Percentiles rank a stretch among this genome's conserved stretches.
These are phyloP conservation scores for Scheffersomyces segobiensis DNA, from an alignment of 1,139 yeast genomes.

Conservation along the genomic window DNA sequence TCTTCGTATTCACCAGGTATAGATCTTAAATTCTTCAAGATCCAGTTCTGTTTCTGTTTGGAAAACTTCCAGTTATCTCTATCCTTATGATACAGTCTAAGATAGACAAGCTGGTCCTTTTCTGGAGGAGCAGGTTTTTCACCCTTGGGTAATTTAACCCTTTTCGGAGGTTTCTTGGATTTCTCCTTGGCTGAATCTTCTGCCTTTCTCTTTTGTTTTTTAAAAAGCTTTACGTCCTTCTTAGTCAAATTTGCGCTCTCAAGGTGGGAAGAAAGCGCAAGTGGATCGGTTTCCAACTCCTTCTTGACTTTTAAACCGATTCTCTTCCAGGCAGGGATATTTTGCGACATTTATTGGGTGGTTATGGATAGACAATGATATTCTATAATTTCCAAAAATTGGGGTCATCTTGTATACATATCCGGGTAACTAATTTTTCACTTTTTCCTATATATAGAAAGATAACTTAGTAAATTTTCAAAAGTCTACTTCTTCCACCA, in stretches of 20 bases:
- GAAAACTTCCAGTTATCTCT: constrained; percentile 83
- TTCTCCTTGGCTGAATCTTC: constrained; percentile 18
- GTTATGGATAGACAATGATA: neutral
- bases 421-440: constrained; percentile 1
- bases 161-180: constrained; percentile 64
- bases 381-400: neutral
- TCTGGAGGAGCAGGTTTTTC: constrained; percentile 78
- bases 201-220: constrained; percentile 34
- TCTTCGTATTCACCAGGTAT: constrained; percentile 59
- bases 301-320: constrained; percentile 67
- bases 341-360: constrained; percentile 14
- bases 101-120: constrained; percentile 76
- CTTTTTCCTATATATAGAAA: neutral
- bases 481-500: neutral
- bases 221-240: constrained; percentile 48
- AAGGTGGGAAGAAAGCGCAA: constrained; percentile 39
- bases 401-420: neutral
- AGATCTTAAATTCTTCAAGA: constrained; percentile 62
- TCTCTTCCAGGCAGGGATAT: constrained; percentile 89
- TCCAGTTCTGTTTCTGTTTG: constrained; percentile 93
- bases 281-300: constrained; percentile 39
- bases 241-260: constrained; percentile 49
- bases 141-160: constrained; percentile 71
- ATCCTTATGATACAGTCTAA: constrained; percentile 65
- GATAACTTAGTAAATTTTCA: neutral